Evolutionary conservation across 306 rosid genomes (phyloP).

Genomic region (Quercus aquifolioides): DNA sequence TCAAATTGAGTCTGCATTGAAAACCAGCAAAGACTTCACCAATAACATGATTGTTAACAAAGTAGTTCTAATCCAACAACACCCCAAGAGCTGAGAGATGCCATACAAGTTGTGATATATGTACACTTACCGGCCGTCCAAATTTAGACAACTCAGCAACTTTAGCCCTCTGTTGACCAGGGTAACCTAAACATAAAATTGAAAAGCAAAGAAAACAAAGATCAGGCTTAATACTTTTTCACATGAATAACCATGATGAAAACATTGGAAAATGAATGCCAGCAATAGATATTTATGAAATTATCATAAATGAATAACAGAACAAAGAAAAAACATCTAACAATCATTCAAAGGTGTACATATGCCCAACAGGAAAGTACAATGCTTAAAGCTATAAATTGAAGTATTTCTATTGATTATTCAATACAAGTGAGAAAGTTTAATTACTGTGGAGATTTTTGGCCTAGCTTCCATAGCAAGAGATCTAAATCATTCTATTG

Average conservation of each 20-base stretch:
- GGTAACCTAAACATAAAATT: slow-evolving; percentile 54
- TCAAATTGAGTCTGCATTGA: background rate
- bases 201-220: slow-evolving; percentile 1
- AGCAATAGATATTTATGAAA: background rate
- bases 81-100: slow-evolving; percentile 8
- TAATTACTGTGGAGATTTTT: background rate
- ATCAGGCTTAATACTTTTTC: background rate
- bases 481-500: too few species aligned
- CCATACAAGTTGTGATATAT: slow-evolving; percentile 3
- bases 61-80: slow-evolving; percentile 4
- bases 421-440: background rate
- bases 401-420: background rate
- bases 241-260: background rate
- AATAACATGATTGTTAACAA: background rate
- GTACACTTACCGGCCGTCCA: slow-evolving; percentile 84
- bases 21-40: background rate
- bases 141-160: slow-evolving; percentile 70
- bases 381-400: background rate
- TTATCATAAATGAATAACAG: background rate
- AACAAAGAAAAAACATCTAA: slow-evolving; percentile 2
- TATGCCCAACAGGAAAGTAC: background rate
- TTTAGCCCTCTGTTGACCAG: slow-evolving; percentile 80
- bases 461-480: background rate
- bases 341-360: background rate
- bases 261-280: background rate